These are phyloP conservation scores for Sclerotinia trifoliorum DNA, from an alignment of 2,329 filamentous ascomycete species.

Conservation along the genomic window DNA sequence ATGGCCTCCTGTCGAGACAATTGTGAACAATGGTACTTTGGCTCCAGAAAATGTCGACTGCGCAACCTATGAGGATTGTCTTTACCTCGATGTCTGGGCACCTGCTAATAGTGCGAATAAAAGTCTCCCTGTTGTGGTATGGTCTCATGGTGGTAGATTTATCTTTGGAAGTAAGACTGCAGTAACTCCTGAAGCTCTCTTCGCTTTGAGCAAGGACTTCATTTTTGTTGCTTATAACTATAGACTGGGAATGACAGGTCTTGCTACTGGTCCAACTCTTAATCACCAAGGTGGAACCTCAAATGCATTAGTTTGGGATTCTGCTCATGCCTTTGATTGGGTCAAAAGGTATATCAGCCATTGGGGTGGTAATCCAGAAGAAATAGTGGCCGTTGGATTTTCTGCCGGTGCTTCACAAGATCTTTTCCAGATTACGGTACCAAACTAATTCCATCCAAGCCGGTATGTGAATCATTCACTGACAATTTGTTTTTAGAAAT, in stretches of 20 bases:
- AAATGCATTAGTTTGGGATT: constrained; percentile 40
- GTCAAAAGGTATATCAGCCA: constrained; percentile 47
- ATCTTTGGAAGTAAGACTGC: constrained; percentile 34
- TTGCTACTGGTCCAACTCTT: constrained; percentile 36
- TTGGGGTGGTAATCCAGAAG: constrained; percentile 47
- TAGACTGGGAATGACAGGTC: constrained; percentile 38
- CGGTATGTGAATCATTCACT: neutral
- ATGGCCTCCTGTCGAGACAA: constrained; percentile 40
- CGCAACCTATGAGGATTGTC: constrained; percentile 37
- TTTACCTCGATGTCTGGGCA: constrained; percentile 35
- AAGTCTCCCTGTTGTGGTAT: constrained; percentile 39
- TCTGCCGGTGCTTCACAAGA: constrained; percentile 49
- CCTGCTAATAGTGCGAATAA: constrained; percentile 35
- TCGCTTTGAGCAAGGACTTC: constrained; percentile 39
- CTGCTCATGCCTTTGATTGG: constrained; percentile 50
- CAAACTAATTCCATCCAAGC: neutral
- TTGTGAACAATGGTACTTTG: constrained; percentile 40
- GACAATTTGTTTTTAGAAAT: constrained; percentile 31
- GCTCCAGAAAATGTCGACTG: constrained; percentile 41
- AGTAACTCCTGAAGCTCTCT: constrained; percentile 40
- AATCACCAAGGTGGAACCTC: constrained; percentile 38
- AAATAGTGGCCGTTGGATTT: constrained; percentile 50
- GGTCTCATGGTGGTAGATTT: constrained; percentile 39
- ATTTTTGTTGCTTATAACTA: constrained; percentile 41
- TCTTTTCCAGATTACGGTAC: constrained; percentile 38